Percentiles rank a stretch among this genome's conserved stretches.
Conservation (phyloP, 1,284 basidiomycete genomes). For the Ganoderma boninense region DNA sequence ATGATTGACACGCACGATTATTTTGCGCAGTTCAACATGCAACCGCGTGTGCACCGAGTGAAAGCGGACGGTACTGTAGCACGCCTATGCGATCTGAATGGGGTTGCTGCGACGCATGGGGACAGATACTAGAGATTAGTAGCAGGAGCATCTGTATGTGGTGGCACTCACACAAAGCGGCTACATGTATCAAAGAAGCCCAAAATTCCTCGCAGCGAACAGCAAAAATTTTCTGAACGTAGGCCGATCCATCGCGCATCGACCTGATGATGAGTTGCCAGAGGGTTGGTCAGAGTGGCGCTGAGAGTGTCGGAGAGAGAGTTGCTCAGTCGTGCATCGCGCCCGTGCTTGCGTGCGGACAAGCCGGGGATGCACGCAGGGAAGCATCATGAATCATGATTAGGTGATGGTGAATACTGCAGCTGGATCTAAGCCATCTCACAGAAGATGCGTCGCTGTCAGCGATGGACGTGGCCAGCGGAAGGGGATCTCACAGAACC, state of each 20-base stretch:
- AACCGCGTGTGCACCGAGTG: neutral
- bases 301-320: neutral
- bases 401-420: conserved; percentile 5
- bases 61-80: neutral
- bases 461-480: conserved; percentile 1
- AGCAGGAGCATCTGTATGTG: neutral
- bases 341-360: neutral
- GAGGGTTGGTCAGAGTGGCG: neutral
- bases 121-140: neutral
- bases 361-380: conserved; percentile 4
- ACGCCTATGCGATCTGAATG: neutral
- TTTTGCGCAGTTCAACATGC: neutral
- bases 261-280: conserved; percentile 13
- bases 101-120: neutral
- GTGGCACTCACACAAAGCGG: conserved; percentile 6
- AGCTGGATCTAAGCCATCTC: conserved; percentile 13
- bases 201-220: conserved; percentile 2
- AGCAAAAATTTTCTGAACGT: conserved; percentile 9
- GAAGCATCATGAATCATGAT: conserved; percentile 4
- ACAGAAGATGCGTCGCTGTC: conserved; percentile 15
- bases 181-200: conserved; percentile 11
- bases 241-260: conserved; percentile 9
- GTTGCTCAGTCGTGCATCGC: neutral
- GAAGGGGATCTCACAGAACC: conserved; percentile 15
- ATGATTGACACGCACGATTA: neutral